Evolutionary conservation across 2,329 filamentous ascomycete genomes (phyloP).

Genomic region (Dactylellina parvicollis): DNA sequence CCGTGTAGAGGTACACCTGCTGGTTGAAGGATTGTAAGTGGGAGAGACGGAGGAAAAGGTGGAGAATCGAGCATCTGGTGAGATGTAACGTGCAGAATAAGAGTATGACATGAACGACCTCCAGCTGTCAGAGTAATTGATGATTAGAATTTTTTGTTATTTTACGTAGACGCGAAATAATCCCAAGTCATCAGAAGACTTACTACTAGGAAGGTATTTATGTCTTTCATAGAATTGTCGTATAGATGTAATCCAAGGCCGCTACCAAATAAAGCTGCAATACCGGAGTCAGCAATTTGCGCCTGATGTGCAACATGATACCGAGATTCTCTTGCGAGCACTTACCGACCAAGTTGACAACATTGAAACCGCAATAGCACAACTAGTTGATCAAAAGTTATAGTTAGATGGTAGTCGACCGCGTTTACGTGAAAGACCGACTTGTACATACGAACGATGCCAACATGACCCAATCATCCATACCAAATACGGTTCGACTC

Average conservation of each 20-base stretch:
- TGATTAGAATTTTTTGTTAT: too few species aligned
- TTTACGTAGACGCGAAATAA: too few species aligned
- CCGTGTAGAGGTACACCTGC: constrained; percentile 12
- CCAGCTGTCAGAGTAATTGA: constrained; percentile 6
- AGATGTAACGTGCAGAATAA: constrained; percentile 32
- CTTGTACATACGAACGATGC: constrained; percentile 38
- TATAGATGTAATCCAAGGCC: constrained; percentile 32
- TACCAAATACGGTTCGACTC: constrained; percentile 20
- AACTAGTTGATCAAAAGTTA: constrained; percentile 5
- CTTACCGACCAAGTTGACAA: constrained; percentile 37
- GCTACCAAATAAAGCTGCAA: constrained; percentile 16
- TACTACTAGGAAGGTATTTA: constrained; percentile 19
- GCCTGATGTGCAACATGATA: background rate
- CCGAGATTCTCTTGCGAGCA: background rate
- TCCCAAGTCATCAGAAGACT: background rate
- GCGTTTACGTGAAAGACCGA: background rate
- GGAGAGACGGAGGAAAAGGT: constrained; percentile 34
- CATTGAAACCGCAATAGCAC: background rate
- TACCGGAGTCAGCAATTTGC: background rate
- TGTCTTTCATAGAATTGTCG: constrained; percentile 25
- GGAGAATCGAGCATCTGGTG: constrained; percentile 28
- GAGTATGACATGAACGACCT: constrained; percentile 32
- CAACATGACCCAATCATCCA: constrained; percentile 41
- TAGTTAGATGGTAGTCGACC: background rate
- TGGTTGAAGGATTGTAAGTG: constrained; percentile 16